Conservation (phyloP, 306 rosid species). For the Quercus dentata region DNA sequence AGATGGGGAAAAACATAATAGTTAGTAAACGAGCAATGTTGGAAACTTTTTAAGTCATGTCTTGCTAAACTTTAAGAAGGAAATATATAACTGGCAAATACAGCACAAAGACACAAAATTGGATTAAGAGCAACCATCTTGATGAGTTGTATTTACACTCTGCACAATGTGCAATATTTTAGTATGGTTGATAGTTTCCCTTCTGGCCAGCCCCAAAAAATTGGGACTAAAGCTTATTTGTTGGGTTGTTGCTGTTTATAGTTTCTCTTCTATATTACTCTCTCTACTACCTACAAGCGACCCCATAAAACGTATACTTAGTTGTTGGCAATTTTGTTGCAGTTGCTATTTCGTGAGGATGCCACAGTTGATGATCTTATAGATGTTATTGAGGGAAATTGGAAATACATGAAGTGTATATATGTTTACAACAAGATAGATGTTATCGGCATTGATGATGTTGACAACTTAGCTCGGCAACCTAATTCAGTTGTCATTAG, state of each 20-base stretch:
- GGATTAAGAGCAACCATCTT: background rate
- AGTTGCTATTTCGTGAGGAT: slow-evolving; percentile 96
- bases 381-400: slow-evolving; percentile 97
- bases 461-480: slow-evolving; percentile 91
- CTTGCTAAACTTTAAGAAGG: slow-evolving; percentile 2
- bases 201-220: no score
- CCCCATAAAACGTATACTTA: background rate
- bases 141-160: no score
- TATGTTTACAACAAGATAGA: slow-evolving; percentile 99
- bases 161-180: background rate
- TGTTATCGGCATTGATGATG: slow-evolving; percentile 94
- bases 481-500: slow-evolving; percentile 95
- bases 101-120: background rate
- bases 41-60: background rate
- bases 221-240: no score
- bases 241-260: background rate
- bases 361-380: slow-evolving; percentile 98
- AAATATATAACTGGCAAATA: background rate
- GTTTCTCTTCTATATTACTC: background rate
- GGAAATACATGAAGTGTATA: slow-evolving; percentile 97
- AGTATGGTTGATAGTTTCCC: background rate
- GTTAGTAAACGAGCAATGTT: background rate
- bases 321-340: slow-evolving; percentile 27
- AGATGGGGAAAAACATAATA: slow-evolving; percentile 8
- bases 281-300: background rate